Base-by-base conservation (phyloP, 352 stramenopile genomes). In the Phytophthora sp. region DNA sequence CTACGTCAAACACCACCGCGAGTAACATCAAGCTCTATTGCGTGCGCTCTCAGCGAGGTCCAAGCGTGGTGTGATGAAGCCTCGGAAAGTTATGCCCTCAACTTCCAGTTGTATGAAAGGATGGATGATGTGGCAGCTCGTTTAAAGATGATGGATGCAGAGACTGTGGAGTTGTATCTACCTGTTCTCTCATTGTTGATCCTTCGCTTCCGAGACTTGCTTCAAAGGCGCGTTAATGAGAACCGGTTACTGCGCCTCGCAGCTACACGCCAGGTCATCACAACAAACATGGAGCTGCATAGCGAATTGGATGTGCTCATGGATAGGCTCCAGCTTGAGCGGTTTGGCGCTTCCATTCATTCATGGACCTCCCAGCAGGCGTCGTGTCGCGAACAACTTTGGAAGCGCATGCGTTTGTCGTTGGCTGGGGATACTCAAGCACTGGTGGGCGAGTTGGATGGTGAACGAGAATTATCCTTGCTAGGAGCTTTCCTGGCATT, bases 11-110 rank as follows among this genome's bases (percentile, higher is more conserved):
- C 27, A 17, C 48, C 66, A 31, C 23, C 35, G 5, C 66, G 48
- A 32, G 54, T 54, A 30, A 74, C 66, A 0, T 44, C 27, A 11
- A 35, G 54, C 43, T 66, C 54, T 10, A 67, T 74, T 31, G 66
- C 42, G 5, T 60, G 48, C 15, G 28, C 48, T 39, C 60, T 74
- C 6, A 63, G 54, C 21, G 66, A 74, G 32, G 42, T 74, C 42
- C 38, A 74, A 21, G 54, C 60, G 12, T 74, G 66, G 66, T 74
- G 66, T 5, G 66, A 74, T 28, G 66, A 66, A 18, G 60, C 60
- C 37, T 56, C 49, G 4, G 66, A 74, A 58, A 70, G 59, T 18
- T 70, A 35, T 32, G 53, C 48, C 31, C 21, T 74, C 1, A 70
- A 74, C 28, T 70, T 63, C 18, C 66, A 70, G 10, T 43, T 74